Evolutionary conservation across 2,329 filamentous ascomycete species (phyloP).

Genomic region (Pyrenochaeta sp.): DNA sequence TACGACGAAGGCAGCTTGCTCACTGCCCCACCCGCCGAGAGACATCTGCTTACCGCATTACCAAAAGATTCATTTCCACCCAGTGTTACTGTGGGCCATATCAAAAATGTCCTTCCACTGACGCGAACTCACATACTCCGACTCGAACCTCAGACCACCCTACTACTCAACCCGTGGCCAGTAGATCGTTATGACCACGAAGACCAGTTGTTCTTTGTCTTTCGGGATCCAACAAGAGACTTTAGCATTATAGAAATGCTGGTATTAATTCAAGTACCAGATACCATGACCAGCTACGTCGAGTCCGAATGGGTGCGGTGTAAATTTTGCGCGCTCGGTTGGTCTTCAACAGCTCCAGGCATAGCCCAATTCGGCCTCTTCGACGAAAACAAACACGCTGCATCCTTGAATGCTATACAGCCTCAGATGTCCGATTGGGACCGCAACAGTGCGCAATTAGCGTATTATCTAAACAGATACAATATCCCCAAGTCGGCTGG

Average conservation of each 20-base stretch:
- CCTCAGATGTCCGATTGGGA: background rate
- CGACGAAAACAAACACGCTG: slow-evolving; percentile 1
- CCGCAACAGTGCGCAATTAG: background rate
- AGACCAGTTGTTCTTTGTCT: slow-evolving; percentile 7
- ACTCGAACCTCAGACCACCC: background rate
- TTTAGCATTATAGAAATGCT: background rate
- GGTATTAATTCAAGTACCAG: background rate
- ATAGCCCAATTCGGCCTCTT: slow-evolving; percentile 1
- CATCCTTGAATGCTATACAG: background rate
- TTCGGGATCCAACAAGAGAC: background rate
- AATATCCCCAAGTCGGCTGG: background rate
- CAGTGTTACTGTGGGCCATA: too few species aligned
- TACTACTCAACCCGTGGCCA: slow-evolving; percentile 1
- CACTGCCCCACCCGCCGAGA: background rate
- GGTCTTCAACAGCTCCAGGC: background rate
- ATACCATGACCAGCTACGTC: too few species aligned
- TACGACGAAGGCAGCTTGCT: background rate
- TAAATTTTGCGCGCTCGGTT: slow-evolving; percentile 7
- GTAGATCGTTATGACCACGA: slow-evolving; percentile 2
- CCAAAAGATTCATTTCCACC: background rate
- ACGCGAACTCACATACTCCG: background rate
- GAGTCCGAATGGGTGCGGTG: slow-evolving; percentile 4
- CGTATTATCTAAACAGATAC: background rate
- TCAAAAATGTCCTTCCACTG: too few species aligned
- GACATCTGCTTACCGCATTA: background rate